A percentile compares a stretch with the other conserved stretches of the same genome.
These are phyloP conservation scores for Fusarium redolens DNA, from an alignment of 2,329 filamentous ascomycete species.

Conservation along the genomic window DNA sequence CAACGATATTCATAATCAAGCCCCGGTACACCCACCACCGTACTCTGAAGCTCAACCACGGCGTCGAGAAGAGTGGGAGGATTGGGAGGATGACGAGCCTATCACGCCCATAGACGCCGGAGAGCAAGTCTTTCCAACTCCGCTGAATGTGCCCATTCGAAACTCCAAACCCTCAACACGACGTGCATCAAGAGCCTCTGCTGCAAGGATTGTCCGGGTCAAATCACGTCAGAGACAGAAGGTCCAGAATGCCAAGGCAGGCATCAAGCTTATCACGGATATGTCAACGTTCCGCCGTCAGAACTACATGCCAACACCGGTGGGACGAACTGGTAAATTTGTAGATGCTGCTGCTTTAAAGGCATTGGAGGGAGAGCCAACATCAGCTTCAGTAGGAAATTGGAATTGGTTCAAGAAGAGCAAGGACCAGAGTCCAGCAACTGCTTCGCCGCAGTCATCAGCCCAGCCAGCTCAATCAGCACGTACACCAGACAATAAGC, in stretches of 20 bases:
- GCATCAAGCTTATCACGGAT: slow-evolving; percentile 77
- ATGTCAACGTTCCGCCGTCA: slow-evolving; percentile 65
- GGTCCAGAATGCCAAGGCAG: slow-evolving; percentile 68
- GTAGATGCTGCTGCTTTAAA: slow-evolving; percentile 69
- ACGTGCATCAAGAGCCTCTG: slow-evolving; percentile 52
- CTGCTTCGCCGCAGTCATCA: slow-evolving; percentile 42
- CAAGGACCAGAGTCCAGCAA: slow-evolving; percentile 46
- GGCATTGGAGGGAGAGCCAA: slow-evolving; percentile 68
- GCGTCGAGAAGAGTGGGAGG: slow-evolving; percentile 61
- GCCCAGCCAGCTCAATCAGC: slow-evolving; percentile 40
- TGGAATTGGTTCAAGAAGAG: slow-evolving; percentile 67
- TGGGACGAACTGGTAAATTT: slow-evolving; percentile 57
- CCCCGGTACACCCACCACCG: slow-evolving; percentile 24
- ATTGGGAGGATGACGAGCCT: slow-evolving; percentile 64
- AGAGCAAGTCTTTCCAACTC: slow-evolving; percentile 49
- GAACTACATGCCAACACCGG: slow-evolving; percentile 51
- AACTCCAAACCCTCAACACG: slow-evolving; percentile 26
- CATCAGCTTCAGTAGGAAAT: slow-evolving; percentile 64
- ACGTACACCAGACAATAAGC: slow-evolving; percentile 54
- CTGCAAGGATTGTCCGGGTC: slow-evolving; percentile 57
- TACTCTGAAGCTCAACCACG: slow-evolving; percentile 31
- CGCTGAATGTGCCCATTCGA: slow-evolving; percentile 28
- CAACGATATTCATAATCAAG: slow-evolving; percentile 18
- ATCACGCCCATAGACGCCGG: slow-evolving; percentile 54
- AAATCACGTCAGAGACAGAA: slow-evolving; percentile 72